These are phyloP conservation scores for Cutaneotrichosporon sp. DNA, from an alignment of 1,284 basidiomycete species.

Conservation along the genomic window DNA sequence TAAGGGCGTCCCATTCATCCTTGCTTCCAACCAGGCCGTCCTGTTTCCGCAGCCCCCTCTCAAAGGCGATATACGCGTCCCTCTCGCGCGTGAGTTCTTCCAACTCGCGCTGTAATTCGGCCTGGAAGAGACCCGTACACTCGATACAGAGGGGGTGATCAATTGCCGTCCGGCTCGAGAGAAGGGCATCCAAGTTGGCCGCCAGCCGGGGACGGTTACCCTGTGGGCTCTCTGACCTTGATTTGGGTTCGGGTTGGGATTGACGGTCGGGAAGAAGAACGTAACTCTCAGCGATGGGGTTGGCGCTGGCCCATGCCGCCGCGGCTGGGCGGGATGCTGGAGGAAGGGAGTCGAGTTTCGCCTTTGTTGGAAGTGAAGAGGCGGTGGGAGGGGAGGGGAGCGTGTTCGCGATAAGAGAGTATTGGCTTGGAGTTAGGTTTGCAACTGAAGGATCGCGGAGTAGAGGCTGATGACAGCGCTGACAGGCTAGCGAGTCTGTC, in stretches of 20 bases:
- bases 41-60: constrained; percentile 66
- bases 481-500: constrained; percentile 37
- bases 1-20: constrained; percentile 60
- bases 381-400: constrained; percentile 55
- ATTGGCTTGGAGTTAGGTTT: constrained; percentile 77
- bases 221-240: background rate
- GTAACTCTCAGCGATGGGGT: constrained; percentile 69
- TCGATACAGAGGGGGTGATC: constrained; percentile 95
- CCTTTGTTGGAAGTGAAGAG: constrained; percentile 54
- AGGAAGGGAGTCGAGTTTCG: constrained; percentile 62
- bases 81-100: constrained; percentile 88
- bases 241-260: constrained; percentile 40
- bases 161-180: constrained; percentile 76
- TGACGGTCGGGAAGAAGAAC: constrained; percentile 70
- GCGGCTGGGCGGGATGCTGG: constrained; percentile 54
- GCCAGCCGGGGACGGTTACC: constrained; percentile 28
- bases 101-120: constrained; percentile 73
- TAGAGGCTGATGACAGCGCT: constrained; percentile 61
- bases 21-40: constrained; percentile 54
- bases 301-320: constrained; percentile 58
- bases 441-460: constrained; percentile 82
- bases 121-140: constrained; percentile 80
- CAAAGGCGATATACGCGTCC: constrained; percentile 89
- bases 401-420: constrained; percentile 74
- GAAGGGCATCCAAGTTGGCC: constrained; percentile 65